Base-by-base conservation (phyloP, 208 protist genomes). In the Leishmania aethiopica region DNA sequence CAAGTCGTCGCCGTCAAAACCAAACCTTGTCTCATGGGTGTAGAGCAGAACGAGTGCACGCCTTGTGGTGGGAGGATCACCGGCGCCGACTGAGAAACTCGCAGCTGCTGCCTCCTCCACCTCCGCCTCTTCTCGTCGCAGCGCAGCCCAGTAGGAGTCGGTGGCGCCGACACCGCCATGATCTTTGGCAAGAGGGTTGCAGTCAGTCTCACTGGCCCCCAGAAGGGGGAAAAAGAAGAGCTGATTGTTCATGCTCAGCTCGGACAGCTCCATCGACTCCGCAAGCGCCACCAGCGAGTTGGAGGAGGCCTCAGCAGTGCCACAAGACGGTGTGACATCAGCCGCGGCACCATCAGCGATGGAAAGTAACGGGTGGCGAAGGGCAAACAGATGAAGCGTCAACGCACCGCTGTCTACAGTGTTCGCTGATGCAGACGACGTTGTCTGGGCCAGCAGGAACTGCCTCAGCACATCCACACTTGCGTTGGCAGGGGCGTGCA, bases 1-100 rank as follows among this genome's bases (percentile, higher is more conserved):
- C 75, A 84, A 64, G 7, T 74, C 69, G 15, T 64, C 51, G 10
- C 75, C 67, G 35, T 73, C 81, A 32, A 79, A 53, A 13, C 81
- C 81, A 35, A 84, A 84, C 66, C 69, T 47, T 13, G 75, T 3
- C 28, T 84, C 81, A 17, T 47, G 66, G 0, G 81, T 70, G 76
- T 77, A 84, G n/a, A 84, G 81, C 45, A 84, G 75, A 53, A 84
- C 60, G 0, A 84, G 28, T 35, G 80, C 79, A 66, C 75, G 80
- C 22, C 47, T 22, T n/a, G 62, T 49, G 25, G 45, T 66, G 19
- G 35, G 3, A 67, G 3, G 11, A 55, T 53, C 71, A 75, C 13
- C 71, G n/a, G 45, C 47, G 71, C 4, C 25, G 71, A 25, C 47
- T 1, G 28, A 17, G 13, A 7, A 37, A 42, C 60, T 37, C 8